phyloP scores from a whole-genome alignment of 1,139 yeast genomes.

The Hyphopichia pseudoburtonii region DNA sequence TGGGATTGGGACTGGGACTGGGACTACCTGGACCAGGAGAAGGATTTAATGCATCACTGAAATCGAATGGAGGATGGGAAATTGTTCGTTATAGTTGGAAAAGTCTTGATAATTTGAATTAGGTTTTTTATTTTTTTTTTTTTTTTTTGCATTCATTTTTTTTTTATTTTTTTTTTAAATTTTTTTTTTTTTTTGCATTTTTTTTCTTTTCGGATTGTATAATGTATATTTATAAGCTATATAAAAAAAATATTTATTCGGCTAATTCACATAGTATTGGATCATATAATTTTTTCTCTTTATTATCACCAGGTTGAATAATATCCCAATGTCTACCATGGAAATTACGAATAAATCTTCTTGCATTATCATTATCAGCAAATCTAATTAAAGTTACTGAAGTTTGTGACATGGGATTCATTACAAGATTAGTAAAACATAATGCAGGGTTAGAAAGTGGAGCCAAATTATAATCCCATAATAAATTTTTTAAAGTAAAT shows the following conservation, averaged over 20 bases:
- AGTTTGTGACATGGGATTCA: conserved; percentile 28
- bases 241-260: conserved; percentile 14
- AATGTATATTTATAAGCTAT: neutral
- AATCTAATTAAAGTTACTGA: conserved; percentile 46
- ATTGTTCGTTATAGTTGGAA: conserved; percentile 79
- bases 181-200: neutral
- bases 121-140: neutral
- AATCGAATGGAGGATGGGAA: conserved; percentile 45
- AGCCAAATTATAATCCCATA: conserved; percentile 43
- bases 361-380: conserved; percentile 47
- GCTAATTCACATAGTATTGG: conserved; percentile 41
- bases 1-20: too few relatives aligned
- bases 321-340: conserved; percentile 50
- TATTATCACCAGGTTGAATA: conserved; percentile 19
- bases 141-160: neutral
- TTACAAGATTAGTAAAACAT: conserved; percentile 22
- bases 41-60: too few relatives aligned
- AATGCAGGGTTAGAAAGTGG: conserved; percentile 12
- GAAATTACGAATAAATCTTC: conserved; percentile 52
- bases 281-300: conserved; percentile 33
- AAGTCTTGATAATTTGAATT: conserved; percentile 39
- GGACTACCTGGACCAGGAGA: too few relatives aligned
- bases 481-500: conserved; percentile 27
- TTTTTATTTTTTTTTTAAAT: neutral
- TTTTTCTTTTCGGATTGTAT: neutral